Percentiles rank a stretch among this genome's conserved stretches.
phyloP scores from a whole-genome alignment of 208 protist species.

The Angomonas deanei region DNA sequence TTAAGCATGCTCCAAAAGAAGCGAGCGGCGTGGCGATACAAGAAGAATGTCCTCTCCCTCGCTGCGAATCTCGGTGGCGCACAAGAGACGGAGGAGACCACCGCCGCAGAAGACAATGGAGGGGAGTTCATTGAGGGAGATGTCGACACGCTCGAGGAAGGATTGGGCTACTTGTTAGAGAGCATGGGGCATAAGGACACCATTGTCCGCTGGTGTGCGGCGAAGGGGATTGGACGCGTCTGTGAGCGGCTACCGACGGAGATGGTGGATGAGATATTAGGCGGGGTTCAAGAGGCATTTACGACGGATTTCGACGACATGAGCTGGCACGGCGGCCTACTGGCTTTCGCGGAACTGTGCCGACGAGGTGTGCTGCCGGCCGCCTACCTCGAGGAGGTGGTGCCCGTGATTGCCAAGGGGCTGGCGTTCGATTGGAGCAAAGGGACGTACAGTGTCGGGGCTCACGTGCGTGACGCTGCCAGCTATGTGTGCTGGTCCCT shows the following conservation, averaged over 20 bases:
- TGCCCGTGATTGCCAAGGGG: slow-evolving; percentile 74
- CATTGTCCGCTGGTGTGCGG: slow-evolving; percentile 95
- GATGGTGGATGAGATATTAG: slow-evolving; percentile 90
- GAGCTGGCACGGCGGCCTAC: slow-evolving; percentile 95
- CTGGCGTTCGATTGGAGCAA: slow-evolving; percentile 93
- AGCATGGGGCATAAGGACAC: slow-evolving; percentile 87
- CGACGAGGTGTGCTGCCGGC: slow-evolving; percentile 91
- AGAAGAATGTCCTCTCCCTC: slow-evolving; percentile 61
- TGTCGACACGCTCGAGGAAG: slow-evolving; percentile 68
- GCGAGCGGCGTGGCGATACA: slow-evolving; percentile 91
- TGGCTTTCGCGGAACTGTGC: slow-evolving; percentile 95
- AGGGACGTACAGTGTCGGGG: slow-evolving; percentile 94
- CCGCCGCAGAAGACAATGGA: slow-evolving; percentile 12
- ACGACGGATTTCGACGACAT: slow-evolving; percentile 47
- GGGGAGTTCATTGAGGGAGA: slow-evolving; percentile 45
- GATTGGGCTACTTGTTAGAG: slow-evolving; percentile 64
- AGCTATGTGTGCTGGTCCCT: slow-evolving; percentile 99
- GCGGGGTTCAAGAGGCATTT: slow-evolving; percentile 76
- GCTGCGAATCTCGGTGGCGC: slow-evolving; percentile 46
- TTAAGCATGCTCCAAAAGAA: slow-evolving; percentile 77
- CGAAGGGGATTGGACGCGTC: slow-evolving; percentile 96
- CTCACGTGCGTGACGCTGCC: slow-evolving; percentile 97
- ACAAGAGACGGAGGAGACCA: background rate
- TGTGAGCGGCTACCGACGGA: slow-evolving; percentile 85
- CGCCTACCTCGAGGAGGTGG: slow-evolving; percentile 52